Percentiles rank a stretch among this genome's conserved stretches.
Conservation (phyloP, 768 basidiomycete species). For the Neoboletus magnificus region DNA sequence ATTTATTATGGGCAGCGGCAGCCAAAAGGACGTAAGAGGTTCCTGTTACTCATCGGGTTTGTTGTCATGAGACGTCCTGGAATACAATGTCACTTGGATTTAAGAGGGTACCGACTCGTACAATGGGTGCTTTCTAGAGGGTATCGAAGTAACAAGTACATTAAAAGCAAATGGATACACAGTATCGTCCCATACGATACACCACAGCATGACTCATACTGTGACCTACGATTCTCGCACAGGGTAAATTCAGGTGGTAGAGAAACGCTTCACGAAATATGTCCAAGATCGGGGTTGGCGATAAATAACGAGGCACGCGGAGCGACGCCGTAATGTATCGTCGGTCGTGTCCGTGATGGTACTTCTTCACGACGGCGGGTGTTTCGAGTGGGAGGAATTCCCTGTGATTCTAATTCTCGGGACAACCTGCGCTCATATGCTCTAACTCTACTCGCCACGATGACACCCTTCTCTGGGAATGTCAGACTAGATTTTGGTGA, state of each 20-base stretch:
- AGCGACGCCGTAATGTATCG: conserved; percentile 62
- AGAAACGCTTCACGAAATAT: conserved; percentile 10
- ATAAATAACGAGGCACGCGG: conserved; percentile 64
- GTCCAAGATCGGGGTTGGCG: conserved; percentile 54
- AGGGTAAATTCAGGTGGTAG: neutral
- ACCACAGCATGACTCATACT: conserved; percentile 8
- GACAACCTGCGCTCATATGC: conserved; percentile 60
- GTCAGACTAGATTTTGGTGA: neutral
- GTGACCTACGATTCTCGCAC: neutral
- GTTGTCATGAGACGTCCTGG: neutral
- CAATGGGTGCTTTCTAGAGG: neutral
- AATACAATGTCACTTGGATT: neutral
- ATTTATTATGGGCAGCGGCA: neutral
- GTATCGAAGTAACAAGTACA: conserved; percentile 7
- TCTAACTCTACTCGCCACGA: conserved; percentile 51
- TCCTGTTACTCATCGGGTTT: neutral
- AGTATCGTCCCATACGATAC: neutral
- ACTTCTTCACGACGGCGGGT: conserved; percentile 43
- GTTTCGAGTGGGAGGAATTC: conserved; percentile 34
- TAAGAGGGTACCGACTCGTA: neutral
- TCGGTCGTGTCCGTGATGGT: conserved; percentile 36
- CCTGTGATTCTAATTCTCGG: conserved; percentile 45
- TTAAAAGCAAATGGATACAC: conserved; percentile 5
- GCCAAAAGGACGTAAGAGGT: neutral
- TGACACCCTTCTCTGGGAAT: conserved; percentile 8